Evolutionary conservation across 352 stramenopile species (phyloP), one percentile per base, ranked within the genome.

Genomic region (Phytophthora pistaciae): DNA sequence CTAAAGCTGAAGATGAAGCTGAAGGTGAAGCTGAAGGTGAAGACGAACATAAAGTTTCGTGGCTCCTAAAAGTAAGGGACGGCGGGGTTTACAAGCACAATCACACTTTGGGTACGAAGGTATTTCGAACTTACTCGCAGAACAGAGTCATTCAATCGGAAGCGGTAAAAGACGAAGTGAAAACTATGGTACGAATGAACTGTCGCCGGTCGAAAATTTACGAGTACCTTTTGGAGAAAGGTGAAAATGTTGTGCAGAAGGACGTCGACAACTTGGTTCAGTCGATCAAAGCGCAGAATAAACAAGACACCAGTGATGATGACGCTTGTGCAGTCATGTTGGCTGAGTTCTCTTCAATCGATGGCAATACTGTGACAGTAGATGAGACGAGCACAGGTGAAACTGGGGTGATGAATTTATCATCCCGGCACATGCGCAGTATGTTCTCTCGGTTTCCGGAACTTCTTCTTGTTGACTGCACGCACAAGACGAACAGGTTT

Each of bases 251-350:
- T 11, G 40, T 64, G 14, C 42, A 64, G n/a, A 64, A 64, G 29
- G 27, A 64, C 27, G 58, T 64, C 4, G 44, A 56, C n/a, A 64
- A 64, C 29, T 29, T 64, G 23, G 58, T 64, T 1, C 58, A 64
- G 16, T 13, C 10, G 38, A 23, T 56, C 7, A 55, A 52, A 49
- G 27, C 40, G 18, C 10, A 23, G 8, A 44, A 21, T 48, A 36
- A 38, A 23, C 3, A 6, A 21, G 16, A 40, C 18, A 14, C 48
- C 9, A 29, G 27, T 48, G 57, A 64, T 48, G 40, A 38, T 11
- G 33, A 38, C 11, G 33, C 27, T 36, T 64, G 58, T 29, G 29
- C 44, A 31, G 16, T 33, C 10, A 2, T 11, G 8, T 44, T 64
- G 11, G 58, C 44, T 23, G 58, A 64, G 33, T 64, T 48, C 36